These are phyloP conservation scores for Ochetophila trinervis DNA, from an alignment of 306 rosid species.

Conservation along the genomic window DNA sequence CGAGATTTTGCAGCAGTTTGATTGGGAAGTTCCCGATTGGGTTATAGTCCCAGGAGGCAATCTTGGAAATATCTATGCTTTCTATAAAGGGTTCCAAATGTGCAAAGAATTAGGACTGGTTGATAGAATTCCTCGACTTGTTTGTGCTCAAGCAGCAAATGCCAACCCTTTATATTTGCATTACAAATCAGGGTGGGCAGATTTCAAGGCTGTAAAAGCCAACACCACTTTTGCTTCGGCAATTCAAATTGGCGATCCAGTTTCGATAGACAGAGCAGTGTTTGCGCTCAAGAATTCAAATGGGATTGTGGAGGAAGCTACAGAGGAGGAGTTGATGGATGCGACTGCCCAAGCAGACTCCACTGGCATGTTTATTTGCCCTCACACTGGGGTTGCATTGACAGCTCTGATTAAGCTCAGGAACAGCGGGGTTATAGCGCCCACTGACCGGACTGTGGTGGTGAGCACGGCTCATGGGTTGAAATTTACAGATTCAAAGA, in stretches of 20 bases:
- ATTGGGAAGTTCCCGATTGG: conserved; percentile 93
- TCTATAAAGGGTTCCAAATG: conserved; percentile 79
- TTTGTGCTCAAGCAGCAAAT: conserved; percentile 90
- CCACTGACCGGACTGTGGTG: conserved; percentile 71
- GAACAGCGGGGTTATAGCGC: conserved; percentile 60
- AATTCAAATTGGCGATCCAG: conserved; percentile 86
- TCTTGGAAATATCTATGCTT: conserved; percentile 80
- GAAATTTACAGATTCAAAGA: conserved; percentile 82
- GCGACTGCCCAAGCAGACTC: conserved; percentile 80
- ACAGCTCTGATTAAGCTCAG: conserved; percentile 70
- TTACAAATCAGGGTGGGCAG: conserved; percentile 74
- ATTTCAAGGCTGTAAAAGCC: conserved; percentile 56
- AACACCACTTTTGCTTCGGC: conserved; percentile 73
- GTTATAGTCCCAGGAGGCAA: conserved; percentile 80
- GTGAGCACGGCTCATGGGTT: conserved; percentile 91
- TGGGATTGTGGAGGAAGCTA: conserved; percentile 91
- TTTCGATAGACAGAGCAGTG: conserved; percentile 82
- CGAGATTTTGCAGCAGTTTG: conserved; percentile 83
- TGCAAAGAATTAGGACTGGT: conserved; percentile 77
- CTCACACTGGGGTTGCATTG: conserved; percentile 92
- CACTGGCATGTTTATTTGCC: conserved; percentile 87
- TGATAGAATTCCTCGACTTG: conserved; percentile 77
- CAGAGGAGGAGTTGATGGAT: conserved; percentile 87
- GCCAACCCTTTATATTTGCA: conserved; percentile 70
- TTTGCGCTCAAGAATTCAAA: conserved; percentile 59